A percentile compares a stretch with the other conserved stretches of the same genome.
Conservation (phyloP, 2,329 filamentous ascomycete species). For the Xylariaceae sp. region DNA sequence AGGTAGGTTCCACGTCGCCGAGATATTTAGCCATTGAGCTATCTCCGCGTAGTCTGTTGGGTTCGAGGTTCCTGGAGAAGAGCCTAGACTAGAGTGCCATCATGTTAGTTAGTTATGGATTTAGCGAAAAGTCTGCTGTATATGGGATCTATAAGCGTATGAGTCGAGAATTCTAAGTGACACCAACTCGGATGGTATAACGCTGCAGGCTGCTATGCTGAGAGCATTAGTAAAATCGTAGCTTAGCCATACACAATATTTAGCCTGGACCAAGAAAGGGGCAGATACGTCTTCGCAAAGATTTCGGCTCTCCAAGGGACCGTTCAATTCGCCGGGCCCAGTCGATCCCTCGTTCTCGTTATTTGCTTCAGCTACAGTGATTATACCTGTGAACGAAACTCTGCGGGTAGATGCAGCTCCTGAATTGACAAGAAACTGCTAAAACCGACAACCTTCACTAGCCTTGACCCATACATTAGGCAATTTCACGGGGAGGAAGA, state of each 20-base stretch:
- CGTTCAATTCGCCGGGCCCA: not conserved
- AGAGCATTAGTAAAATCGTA: not conserved
- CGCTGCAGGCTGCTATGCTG: no score
- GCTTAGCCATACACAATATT: not conserved
- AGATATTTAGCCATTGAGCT: constrained; percentile 30
- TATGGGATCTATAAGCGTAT: not conserved
- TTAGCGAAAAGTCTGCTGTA: not conserved
- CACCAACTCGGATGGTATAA: no score
- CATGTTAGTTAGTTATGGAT: not conserved
- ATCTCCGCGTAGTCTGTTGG: constrained; percentile 8
- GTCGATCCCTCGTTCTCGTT: not conserved
- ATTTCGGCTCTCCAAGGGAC: not conserved
- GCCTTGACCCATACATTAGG: not conserved
- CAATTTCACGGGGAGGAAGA: constrained; percentile 4
- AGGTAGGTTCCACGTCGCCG: constrained; percentile 30
- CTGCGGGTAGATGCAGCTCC: not conserved
- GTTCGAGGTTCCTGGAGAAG: constrained; percentile 16
- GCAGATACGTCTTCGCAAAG: not conserved
- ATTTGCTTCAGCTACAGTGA: not conserved
- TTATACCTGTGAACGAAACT: not conserved
- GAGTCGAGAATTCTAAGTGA: not conserved
- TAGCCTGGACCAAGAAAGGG: not conserved
- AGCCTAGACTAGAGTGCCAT: constrained; percentile 9
- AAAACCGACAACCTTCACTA: not conserved
- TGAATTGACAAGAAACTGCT: not conserved